Evolutionary conservation across 345 rosid species (phyloP).

Genomic region (Pugionium dolabratum): DNA sequence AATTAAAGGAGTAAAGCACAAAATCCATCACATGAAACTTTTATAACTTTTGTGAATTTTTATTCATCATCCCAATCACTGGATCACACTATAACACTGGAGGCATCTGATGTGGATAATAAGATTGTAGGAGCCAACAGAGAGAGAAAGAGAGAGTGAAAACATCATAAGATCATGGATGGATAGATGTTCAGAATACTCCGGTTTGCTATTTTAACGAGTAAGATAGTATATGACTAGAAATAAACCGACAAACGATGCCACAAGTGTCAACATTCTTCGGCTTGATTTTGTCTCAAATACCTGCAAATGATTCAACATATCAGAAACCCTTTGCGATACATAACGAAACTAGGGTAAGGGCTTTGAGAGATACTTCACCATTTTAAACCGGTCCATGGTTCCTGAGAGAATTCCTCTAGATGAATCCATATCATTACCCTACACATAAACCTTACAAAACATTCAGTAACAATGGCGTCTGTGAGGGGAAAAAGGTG

Average conservation of each 20-base stretch:
- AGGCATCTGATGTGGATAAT: slow-evolving; percentile 2
- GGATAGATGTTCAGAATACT: slow-evolving; percentile 14
- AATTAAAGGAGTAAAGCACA: background rate
- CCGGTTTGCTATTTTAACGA: slow-evolving; percentile 44
- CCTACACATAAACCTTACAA: slow-evolving; percentile 49
- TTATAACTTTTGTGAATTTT: background rate
- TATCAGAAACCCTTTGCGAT: slow-evolving; percentile 19
- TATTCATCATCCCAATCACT: slow-evolving; percentile 3
- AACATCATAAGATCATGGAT: slow-evolving; percentile 24
- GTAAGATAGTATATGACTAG: slow-evolving; percentile 81
- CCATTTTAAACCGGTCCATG: slow-evolving; percentile 94
- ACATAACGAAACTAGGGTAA: background rate
- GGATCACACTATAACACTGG: slow-evolving; percentile 26
- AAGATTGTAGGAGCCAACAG: slow-evolving; percentile 7
- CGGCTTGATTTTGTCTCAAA: slow-evolving; percentile 94
- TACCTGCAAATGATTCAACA: slow-evolving; percentile 49
- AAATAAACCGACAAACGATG: slow-evolving; percentile 81
- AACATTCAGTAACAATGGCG: slow-evolving; percentile 28
- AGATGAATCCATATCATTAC: slow-evolving; percentile 94
- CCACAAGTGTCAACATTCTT: slow-evolving; percentile 84
- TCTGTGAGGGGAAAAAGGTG: background rate
- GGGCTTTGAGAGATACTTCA: slow-evolving; percentile 22
- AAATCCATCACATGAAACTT: slow-evolving; percentile 14
- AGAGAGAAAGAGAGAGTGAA: background rate
- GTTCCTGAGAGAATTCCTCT: slow-evolving; percentile 91